phyloP scores from a whole-genome alignment of 129 eudicot genomes.

The Lonicera japonica region DNA sequence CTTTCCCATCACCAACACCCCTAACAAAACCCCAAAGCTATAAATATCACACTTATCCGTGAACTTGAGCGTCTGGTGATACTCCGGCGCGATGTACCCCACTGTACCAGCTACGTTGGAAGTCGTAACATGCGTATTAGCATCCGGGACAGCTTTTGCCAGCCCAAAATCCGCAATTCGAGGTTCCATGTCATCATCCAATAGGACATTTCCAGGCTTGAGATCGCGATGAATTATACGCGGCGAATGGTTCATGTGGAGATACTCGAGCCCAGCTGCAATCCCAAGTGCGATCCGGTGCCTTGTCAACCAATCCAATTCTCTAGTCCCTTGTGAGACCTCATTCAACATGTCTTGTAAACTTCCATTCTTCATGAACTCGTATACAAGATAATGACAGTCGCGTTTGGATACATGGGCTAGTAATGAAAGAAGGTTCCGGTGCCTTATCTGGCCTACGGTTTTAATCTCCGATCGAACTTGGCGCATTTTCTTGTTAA shows the following conservation, averaged over 20 bases:
- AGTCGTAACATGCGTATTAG: conserved; percentile 58
- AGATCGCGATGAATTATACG: conserved; percentile 81
- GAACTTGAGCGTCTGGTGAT: conserved; percentile 78
- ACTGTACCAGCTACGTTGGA: conserved; percentile 78
- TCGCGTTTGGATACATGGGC: conserved; percentile 76
- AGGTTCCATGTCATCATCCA: conserved; percentile 92
- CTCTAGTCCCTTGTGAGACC: conserved; percentile 44
- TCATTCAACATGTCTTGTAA: conserved; percentile 50
- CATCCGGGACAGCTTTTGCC: conserved; percentile 73
- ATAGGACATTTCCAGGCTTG: conserved; percentile 78
- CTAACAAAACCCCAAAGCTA: conserved; percentile 75
- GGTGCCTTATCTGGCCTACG: conserved; percentile 78
- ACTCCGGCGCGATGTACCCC: conserved; percentile 93
- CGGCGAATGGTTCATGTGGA: conserved; percentile 46
- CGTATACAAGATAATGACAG: conserved; percentile 78
- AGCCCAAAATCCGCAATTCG: conserved; percentile 93
- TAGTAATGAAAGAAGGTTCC: conserved; percentile 65
- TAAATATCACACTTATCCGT: conserved; percentile 80
- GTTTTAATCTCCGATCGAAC: conserved; percentile 74
- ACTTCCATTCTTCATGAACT: conserved; percentile 89
- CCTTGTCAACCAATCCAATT: conserved; percentile 62
- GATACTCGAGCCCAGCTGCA: conserved; percentile 85
- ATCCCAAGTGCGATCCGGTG: conserved; percentile 58
- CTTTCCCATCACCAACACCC: conserved; percentile 70
- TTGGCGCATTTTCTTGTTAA: conserved; percentile 77